These are phyloP conservation scores for Nannochloris sp. DNA, from an alignment of 139 green algal species.

Conservation along the genomic window DNA sequence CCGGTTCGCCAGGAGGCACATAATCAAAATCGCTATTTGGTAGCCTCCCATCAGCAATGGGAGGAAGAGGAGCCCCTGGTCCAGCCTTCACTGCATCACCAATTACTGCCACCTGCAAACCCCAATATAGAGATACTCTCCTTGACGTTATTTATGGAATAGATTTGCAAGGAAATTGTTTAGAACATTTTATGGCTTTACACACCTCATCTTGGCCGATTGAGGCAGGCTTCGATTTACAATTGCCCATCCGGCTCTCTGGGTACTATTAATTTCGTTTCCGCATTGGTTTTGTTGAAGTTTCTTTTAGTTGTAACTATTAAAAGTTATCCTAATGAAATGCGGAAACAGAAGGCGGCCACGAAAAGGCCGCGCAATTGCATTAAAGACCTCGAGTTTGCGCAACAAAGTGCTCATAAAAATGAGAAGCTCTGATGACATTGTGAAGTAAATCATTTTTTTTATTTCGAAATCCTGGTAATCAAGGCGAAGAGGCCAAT, in stretches of 20 bases:
- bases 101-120: neutral
- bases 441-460: neutral
- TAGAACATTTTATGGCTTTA: neutral
- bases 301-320: no score
- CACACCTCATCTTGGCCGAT: no score
- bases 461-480: neutral
- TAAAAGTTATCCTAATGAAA: no score
- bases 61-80: slow-evolving; percentile 57
- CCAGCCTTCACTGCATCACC: neutral
- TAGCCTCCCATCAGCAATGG: slow-evolving; percentile 33
- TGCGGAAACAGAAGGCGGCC: no score
- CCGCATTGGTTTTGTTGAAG: no score
- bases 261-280: no score
- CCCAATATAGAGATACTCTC: neutral
- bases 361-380: no score
- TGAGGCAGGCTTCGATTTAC: no score
- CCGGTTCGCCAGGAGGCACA: slow-evolving; percentile 12
- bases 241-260: no score
- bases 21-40: neutral
- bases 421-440: no score
- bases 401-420: no score
- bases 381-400: no score
- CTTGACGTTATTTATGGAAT: neutral
- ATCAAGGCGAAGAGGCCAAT: neutral
- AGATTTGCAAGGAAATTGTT: neutral